Evolutionary conservation across 2,329 filamentous ascomycete genomes (phyloP), one percentile per base, ranked within the genome.

Genomic region (Diaporthe capsici): DNA sequence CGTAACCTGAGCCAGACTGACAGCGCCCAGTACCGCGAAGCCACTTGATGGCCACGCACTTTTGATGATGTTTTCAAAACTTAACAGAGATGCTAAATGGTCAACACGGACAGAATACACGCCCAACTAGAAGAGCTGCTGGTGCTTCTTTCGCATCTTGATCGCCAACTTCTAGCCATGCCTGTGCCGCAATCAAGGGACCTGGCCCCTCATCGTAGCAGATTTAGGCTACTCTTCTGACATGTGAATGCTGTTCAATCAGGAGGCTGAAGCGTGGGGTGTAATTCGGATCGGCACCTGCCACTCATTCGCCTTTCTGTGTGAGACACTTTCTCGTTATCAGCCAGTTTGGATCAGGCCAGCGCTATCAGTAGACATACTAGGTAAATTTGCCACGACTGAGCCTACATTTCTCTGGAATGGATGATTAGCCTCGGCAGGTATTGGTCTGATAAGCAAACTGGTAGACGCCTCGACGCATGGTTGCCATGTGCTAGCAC

Each of bases 251-350:
- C 0, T 42, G 12, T 13, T 20, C 4, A 8, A 55, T 12, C 20
- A 22, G 9, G 28, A 8, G 17, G 34, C 15, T 13, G 8, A 28
- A 1, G 22, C 65, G 34, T 8, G 31, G n/a, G 47, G 2, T 20
- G 1, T 65, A 65, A 65, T 65, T 65, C 13, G n/a, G 61, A 65
- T 68, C 65, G 13, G 65, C 65, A 10, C 15, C 5, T 39, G 13
- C 25, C 22, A 37, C 20, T 9, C 25, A 15, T 53, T 10, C 8
- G 13, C 12, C 22, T 28, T 39, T n/a, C 22, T 4, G 4, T 4
- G n/a, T 70, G 49, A 70, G 65, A 70, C 65, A 70, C 4, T 1
- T 20, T 25, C 3, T 12, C 7, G 34, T 20, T 37, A 70, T 70
- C 65, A 9, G 15, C 34, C 22, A 22, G 25, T 37, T 37, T 34